phyloP scores from a whole-genome alignment of 805 yeast species.

The Candida xiaguanensis region DNA sequence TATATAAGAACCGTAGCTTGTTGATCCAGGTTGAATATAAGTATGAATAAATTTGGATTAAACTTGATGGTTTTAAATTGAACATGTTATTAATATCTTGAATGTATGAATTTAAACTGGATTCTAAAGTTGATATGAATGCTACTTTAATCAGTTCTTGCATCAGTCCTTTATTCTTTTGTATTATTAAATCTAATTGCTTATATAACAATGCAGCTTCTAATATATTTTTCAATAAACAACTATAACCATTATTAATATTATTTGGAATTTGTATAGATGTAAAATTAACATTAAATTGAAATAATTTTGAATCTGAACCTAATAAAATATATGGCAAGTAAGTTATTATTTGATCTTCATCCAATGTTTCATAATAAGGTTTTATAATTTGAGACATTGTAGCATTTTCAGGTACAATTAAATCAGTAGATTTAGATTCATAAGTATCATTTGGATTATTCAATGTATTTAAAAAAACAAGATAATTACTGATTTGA shows the following conservation, averaged over 20 bases:
- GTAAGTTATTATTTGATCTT: constrained; percentile 37
- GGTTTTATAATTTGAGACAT: constrained; percentile 16
- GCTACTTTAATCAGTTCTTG: constrained; percentile 61
- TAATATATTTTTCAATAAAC: constrained; percentile 50
- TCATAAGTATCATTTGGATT: constrained; percentile 4
- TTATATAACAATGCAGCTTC: constrained; percentile 74
- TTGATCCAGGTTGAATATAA: constrained; percentile 47
- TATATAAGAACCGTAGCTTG: constrained; percentile 55
- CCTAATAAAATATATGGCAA: constrained; percentile 59
- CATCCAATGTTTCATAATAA: constrained; percentile 29
- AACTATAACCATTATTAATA: constrained; percentile 54
- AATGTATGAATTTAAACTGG: constrained; percentile 32
- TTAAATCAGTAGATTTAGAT: neutral
- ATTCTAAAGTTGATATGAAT: constrained; percentile 47
- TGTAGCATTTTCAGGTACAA: constrained; percentile 4
- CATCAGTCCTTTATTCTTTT: constrained; percentile 19
- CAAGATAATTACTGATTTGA: constrained; percentile 33
- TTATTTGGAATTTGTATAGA: constrained; percentile 44
- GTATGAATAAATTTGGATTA: constrained; percentile 34
- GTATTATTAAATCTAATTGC: constrained; percentile 33
- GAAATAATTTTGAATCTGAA: constrained; percentile 54
- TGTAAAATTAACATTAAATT: constrained; percentile 30
- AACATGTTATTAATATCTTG: constrained; percentile 33
- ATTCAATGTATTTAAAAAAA: constrained; percentile 23
- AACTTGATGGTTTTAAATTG: constrained; percentile 21